A percentile compares a stretch with the other conserved stretches of the same genome.
phyloP scores from a whole-genome alignment of 345 rosid species.

The Eutrema yunnanense region DNA sequence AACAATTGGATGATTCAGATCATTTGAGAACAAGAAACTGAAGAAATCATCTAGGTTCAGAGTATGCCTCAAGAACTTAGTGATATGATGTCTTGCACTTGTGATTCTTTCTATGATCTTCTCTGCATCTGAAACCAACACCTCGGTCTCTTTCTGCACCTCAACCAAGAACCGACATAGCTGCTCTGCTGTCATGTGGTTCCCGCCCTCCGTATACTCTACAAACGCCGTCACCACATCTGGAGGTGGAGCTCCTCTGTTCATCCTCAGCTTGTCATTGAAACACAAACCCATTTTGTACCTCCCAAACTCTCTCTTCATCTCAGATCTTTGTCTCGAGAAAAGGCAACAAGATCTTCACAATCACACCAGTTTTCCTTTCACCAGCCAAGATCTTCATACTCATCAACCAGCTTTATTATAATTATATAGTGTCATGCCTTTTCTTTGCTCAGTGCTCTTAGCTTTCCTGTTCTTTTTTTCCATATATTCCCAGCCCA shows the following conservation, averaged over 20 bases:
- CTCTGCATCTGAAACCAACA: conserved; percentile 40
- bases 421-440: conserved; percentile 16
- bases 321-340: not conserved
- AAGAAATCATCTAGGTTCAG: conserved; percentile 70
- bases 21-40: conserved; percentile 48
- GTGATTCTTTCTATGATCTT: conserved; percentile 48
- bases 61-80: conserved; percentile 46
- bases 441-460: conserved; percentile 21
- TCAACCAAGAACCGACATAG: conserved; percentile 53
- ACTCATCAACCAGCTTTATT: conserved; percentile 13
- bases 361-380: conserved; percentile 5
- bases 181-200: conserved; percentile 59
- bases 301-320: conserved; percentile 28
- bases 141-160: conserved; percentile 36
- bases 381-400: conserved; percentile 11
- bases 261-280: conserved; percentile 47
- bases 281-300: conserved; percentile 48
- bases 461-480: conserved; percentile 18
- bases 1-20: conserved; percentile 55
- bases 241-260: conserved; percentile 48
- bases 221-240: conserved; percentile 46
- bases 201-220: conserved; percentile 38
- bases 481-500: conserved; percentile 22
- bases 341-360: not conserved
- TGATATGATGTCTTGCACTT: conserved; percentile 46